Evolutionary conservation across 2,329 filamentous ascomycete genomes (phyloP), one percentile per base, ranked within the genome.

Genomic region (Fonsecaea pedrosoi): DNA sequence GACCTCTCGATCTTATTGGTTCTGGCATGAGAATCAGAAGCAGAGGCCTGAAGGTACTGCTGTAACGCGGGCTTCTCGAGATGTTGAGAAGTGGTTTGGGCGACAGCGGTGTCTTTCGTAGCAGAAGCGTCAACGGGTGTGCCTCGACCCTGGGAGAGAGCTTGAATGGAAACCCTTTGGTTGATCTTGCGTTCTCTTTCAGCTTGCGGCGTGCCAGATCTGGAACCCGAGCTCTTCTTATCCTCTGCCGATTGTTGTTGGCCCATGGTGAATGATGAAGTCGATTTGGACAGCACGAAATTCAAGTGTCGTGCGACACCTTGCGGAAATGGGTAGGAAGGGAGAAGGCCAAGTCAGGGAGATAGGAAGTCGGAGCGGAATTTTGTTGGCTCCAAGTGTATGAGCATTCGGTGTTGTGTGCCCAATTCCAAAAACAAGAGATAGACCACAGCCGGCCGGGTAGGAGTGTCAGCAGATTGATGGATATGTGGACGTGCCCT

Each of bases 101-200:
- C 80, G 25, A 78, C 79, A 55, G 78, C 80, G 60, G 74, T 81
- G 72, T 81, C 79, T 62, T 74, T 78, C 25, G 79, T 77, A 21
- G 80, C 79, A 10, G 80, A 79, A 5, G 79, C 77, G 70, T 82
- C 78, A 54, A 78, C 78, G n/a, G 76, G 78, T 40, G 78, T 75
- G 18, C 79, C 76, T 67, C 81, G 81, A 35, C 75, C 71, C 45
- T 75, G 73, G 10, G 79, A 77, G 42, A 80, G 71, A 10, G 79
- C 75, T 70, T 79, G 79, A 60, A 80, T 74, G 13, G 81, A 82
- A 50, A 77, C 74, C 58, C 79, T 76, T 54, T 79, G 77, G 71
- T 77, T 73, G 25, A 81, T 76, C 66, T 76, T 80, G 64, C 74
- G 78, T 53, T 82, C 72, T 64, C 53, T 73, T n/a, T 71, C 69